Evolutionary conservation across 768 basidiomycete genomes (phyloP), one percentile per base, ranked within the genome.

Genomic region (Hydnomerulius pinastri): DNA sequence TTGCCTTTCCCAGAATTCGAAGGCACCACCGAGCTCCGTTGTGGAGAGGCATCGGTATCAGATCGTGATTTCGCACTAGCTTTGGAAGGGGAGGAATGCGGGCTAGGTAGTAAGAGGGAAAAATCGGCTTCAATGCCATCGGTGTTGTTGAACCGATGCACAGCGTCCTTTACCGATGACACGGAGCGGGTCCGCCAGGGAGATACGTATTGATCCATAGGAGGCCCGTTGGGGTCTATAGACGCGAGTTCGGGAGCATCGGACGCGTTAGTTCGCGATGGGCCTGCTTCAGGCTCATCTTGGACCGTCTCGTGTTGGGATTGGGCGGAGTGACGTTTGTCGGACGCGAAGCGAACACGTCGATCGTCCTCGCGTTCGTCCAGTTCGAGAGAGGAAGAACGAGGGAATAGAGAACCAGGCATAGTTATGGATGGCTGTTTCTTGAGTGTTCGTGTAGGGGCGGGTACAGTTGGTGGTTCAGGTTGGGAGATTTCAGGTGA

Each of bases 371-470:
- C 13, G 20, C 15, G 32, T 18, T 72, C 72, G 23, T 65, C 63
- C 6, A 83, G 81, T 25, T 82, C 70, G 11, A 82, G 71, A n/a
- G 87, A 87, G 0, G 81, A 77, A 0, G 90, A 88, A 8, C 87
- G 82, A 4, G 87, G 81, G 61, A 83, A 88, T 11, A 92, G 78
- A 1, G 90, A 79, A 7, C 89, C 90, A 18, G 89, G 90, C 89
- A 92, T 92, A 1, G 82, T 83, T 0, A 77, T 59, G 3, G 80
- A 81, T 7, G 70, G 69, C n/a, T 65, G 54, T 35, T 59, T 67
- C 29, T 49, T 65, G 41, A 67, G 33, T 45, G 39, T 70, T 11
- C 64, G 73, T 12, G 67, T 67, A 1, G 71, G 67, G 20, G 72
- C 65, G 2, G 65, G 61, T 18, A 29, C 5, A 27, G 64, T 7